Conservation (phyloP, 768 basidiomycete genomes). For the Leccinum obscurum region DNA sequence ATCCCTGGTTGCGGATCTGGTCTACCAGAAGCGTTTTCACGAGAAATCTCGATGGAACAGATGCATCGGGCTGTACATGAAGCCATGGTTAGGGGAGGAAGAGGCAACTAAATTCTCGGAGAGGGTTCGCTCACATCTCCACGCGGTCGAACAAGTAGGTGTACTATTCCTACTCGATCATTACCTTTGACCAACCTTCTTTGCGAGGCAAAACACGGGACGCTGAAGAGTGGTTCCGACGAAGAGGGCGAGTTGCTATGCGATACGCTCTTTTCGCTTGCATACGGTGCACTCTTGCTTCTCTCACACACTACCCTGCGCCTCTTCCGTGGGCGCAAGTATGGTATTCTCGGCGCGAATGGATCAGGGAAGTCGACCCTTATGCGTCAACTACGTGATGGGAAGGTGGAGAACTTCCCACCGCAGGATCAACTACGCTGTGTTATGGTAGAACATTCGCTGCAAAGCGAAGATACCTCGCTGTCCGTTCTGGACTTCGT, state of each 20-base stretch:
- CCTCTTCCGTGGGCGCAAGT: constrained; percentile 86
- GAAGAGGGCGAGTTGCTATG: constrained; percentile 87
- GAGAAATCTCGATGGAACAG: constrained; percentile 64
- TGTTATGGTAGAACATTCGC: constrained; percentile 96
- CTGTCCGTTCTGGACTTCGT: constrained; percentile 87
- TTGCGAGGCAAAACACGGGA: constrained; percentile 59
- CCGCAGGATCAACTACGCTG: constrained; percentile 82
- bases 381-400: constrained; percentile 92
- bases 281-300: constrained; percentile 91
- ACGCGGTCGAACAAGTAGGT: constrained; percentile 69
- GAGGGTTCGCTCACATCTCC: constrained; percentile 68
- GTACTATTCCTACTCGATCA: constrained; percentile 2
- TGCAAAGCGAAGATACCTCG: constrained; percentile 91
- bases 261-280: constrained; percentile 92
- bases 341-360: constrained; percentile 95
- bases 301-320: constrained; percentile 92
- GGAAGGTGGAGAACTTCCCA: constrained; percentile 96
- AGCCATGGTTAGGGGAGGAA: constrained; percentile 64
- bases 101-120: constrained; percentile 55
- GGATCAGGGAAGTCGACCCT: constrained; percentile 96
- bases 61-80: constrained; percentile 70
- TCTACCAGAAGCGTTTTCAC: constrained; percentile 55
- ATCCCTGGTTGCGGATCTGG: constrained; percentile 74
- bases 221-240: constrained; percentile 40
- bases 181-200: constrained; percentile 11